Evolutionary conservation across 2,329 filamentous ascomycete species (phyloP).

Genomic region (Arthrobotrys pseudoclavata): DNA sequence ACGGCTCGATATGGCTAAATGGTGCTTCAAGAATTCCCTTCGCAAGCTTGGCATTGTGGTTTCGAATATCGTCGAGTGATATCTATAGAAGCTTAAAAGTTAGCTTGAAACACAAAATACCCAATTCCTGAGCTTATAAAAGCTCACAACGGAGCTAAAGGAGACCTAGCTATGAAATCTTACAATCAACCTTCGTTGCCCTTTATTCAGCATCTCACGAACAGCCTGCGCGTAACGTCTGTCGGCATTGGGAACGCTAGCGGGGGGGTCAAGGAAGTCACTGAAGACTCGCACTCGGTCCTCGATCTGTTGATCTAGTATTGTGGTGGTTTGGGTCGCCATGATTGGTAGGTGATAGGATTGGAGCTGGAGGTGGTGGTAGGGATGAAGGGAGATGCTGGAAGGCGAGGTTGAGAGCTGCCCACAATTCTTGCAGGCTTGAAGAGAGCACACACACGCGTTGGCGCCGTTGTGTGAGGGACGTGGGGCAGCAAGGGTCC

Average conservation of each 20-base stretch:
- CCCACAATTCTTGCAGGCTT: conserved; percentile 19
- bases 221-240: conserved; percentile 63
- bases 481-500: conserved; percentile 15
- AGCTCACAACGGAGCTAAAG: background rate
- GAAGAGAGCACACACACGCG: conserved; percentile 4
- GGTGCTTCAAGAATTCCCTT: conserved; percentile 82
- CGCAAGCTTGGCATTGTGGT: conserved; percentile 47
- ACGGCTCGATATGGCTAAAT: conserved; percentile 89
- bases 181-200: conserved; percentile 76
- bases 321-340: conserved; percentile 48
- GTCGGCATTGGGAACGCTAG: conserved; percentile 53
- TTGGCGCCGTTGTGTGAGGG: background rate
- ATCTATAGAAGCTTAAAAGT: conserved; percentile 28
- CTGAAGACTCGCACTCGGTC: conserved; percentile 62
- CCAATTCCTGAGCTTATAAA: background rate
- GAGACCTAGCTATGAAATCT: conserved; percentile 66
- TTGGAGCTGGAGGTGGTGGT: background rate
- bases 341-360: conserved; percentile 12
- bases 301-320: conserved; percentile 45
- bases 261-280: conserved; percentile 62
- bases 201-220: conserved; percentile 76
- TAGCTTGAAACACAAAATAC: background rate
- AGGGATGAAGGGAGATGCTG: conserved; percentile 9
- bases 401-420: conserved; percentile 6
- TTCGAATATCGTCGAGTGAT: conserved; percentile 57